Evolutionary conservation across 768 basidiomycete species (phyloP), one percentile per base, ranked within the genome.

Genomic region (Dioszegia aurantiaca): DNA sequence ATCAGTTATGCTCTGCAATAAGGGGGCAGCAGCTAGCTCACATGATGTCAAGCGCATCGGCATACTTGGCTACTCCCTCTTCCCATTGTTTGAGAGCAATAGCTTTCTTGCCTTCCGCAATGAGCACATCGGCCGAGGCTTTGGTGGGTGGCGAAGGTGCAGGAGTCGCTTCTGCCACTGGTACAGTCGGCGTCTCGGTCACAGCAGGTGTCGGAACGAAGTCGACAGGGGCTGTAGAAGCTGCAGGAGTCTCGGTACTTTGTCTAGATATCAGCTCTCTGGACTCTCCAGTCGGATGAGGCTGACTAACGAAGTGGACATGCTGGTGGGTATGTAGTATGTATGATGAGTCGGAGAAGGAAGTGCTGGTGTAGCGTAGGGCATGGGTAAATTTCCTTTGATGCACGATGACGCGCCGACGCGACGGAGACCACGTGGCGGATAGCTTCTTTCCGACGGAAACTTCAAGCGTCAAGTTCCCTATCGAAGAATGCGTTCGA

Each of bases 61-160:
- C 75, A 66, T 73, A 77, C 44, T 75, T 73, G 40, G 48, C 61
- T 3, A 73, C 72, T 2, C 72, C 75, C 51, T 68, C 65, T 43
- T 73, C 72, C 75, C 75, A 77, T 47, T 72, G 63, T 44, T 69
- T 67, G 23, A 77, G 58, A 4, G 73, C 75, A 27, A 74, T 69
- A 2, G 73, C 70, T 40, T 77, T 77, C 58, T 73, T 72, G 1
- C 73, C 75, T 52, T 75, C 68, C 8, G 65, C 75, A 6, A 74
- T 63, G 10, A 73, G 63, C 51, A 55, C 58, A 19, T 70, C 69
- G 8, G 65, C 67, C 17, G 68, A 16, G 3, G 49, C 55, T 24
- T 44, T 44, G 3, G 47, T 37, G n/a, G n/a, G n/a, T n/a, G n/a
- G n/a, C n/a, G 54, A 23, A 5, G 26, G 1, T 14, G 47, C 40